phyloP scores from a whole-genome alignment of 106 monocot genomes.

The Dioscorea dumetorum region DNA sequence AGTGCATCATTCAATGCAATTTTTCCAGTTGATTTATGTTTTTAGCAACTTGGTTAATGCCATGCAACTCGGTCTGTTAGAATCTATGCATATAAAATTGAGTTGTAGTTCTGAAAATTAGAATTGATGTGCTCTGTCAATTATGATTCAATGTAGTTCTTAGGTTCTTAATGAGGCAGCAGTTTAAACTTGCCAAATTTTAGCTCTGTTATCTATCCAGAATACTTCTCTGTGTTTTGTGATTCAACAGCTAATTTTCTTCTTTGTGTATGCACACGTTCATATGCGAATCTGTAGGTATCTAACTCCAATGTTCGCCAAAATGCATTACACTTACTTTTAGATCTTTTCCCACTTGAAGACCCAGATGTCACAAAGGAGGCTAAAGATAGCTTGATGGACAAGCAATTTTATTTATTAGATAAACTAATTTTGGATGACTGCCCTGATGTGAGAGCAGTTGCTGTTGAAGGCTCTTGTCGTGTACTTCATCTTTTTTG shows the following conservation, averaged over 20 bases:
- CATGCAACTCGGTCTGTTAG: too few species aligned
- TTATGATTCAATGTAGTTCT: too few species aligned
- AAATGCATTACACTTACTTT: constrained; percentile 71
- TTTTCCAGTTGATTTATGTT: too few species aligned
- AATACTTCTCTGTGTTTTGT: not conserved
- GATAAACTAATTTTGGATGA: constrained; percentile 81
- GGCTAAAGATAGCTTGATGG: constrained; percentile 62
- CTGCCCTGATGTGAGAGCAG: constrained; percentile 71
- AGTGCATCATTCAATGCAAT: too few species aligned
- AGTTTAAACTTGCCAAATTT: too few species aligned
- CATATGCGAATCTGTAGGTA: constrained; percentile 33
- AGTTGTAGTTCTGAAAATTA: too few species aligned
- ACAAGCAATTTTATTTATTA: constrained; percentile 79
- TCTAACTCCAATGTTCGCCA: constrained; percentile 91
- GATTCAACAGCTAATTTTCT: not conserved
- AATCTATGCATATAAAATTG: too few species aligned
- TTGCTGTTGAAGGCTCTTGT: constrained; percentile 79
- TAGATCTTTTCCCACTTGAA: constrained; percentile 94
- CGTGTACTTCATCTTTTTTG: constrained; percentile 87
- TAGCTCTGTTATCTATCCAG: not conserved
- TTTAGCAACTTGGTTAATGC: too few species aligned
- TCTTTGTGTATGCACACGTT: not conserved
- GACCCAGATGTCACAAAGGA: constrained; percentile 87
- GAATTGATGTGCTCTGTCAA: too few species aligned
- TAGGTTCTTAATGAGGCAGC: too few species aligned